These are phyloP conservation scores for Aspergillus campestris DNA, from an alignment of 495 filamentous ascomycete genomes.

Conservation along the genomic window DNA sequence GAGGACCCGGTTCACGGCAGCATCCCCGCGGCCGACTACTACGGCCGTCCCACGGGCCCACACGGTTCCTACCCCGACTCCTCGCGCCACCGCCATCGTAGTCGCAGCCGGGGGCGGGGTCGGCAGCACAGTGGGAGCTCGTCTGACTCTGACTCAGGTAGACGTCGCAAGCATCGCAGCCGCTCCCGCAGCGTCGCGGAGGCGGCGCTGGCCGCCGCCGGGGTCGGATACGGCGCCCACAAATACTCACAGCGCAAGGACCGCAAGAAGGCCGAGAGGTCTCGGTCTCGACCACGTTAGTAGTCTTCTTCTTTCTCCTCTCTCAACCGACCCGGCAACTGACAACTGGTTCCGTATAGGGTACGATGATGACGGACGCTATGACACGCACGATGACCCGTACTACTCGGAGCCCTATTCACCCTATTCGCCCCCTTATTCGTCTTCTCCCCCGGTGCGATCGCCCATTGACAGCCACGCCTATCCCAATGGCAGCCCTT, in stretches of 20 bases:
- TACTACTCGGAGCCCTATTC: slow-evolving; percentile 39
- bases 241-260: slow-evolving; percentile 56
- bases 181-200: slow-evolving; percentile 57
- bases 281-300: slow-evolving; percentile 16
- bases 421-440: slow-evolving; percentile 15
- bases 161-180: slow-evolving; percentile 49
- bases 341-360: slow-evolving; percentile 2
- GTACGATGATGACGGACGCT: slow-evolving; percentile 28
- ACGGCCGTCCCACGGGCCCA: slow-evolving; percentile 36
- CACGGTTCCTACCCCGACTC: slow-evolving; percentile 37
- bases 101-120: slow-evolving; percentile 33
- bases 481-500: slow-evolving; percentile 32
- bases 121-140: slow-evolving; percentile 34
- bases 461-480: slow-evolving; percentile 24
- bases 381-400: slow-evolving; percentile 33
- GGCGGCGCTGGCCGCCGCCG: slow-evolving; percentile 60
- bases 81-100: slow-evolving; percentile 25
- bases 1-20: slow-evolving; percentile 51
- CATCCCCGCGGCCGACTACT: slow-evolving; percentile 41
- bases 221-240: slow-evolving; percentile 69
- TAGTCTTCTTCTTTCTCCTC: not conserved
- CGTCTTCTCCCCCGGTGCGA: slow-evolving; percentile 16
- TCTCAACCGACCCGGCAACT: not conserved
- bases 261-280: slow-evolving; percentile 42
- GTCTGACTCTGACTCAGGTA: slow-evolving; percentile 35